Evolutionary conservation across 1,284 basidiomycete genomes (phyloP), one percentile per base, ranked within the genome.

Genomic region (Phlebopus sp.): DNA sequence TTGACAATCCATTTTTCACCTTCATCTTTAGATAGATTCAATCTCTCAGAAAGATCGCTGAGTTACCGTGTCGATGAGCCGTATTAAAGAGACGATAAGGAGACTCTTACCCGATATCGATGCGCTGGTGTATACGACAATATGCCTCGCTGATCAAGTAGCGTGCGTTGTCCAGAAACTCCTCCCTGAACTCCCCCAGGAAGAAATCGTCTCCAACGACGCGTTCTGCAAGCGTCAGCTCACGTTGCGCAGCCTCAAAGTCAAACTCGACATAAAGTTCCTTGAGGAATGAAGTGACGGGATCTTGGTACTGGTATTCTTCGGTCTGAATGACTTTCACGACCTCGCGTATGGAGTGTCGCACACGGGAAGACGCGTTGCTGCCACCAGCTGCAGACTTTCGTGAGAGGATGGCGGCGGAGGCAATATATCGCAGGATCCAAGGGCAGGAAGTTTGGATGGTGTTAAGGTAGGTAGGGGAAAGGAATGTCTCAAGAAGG

Each of bases 1-100:
- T 97, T 97, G 60, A 97, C 96, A 56, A 99, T 96, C 96, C 96
- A 99, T 69, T 97, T 97, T 68, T 98, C 96, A 49, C 96, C 97
- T 62, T 98, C 96, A 59, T 94, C 93, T 46, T 78, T 82, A 19
- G 89, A 87, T 47, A 98, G 79, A 69, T 97, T 97, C 31, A 99
- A 78, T 11, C 95, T 85, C 63, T 91, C 86, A 14, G 94, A 96
- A 27, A 99, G 80, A 64, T 97, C 93, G 53, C 90, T 92, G 55
- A 7, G 0, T 1, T 44, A 32, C 27, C 10, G n/a, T 39, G 37
- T 27, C 1, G 15, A 25, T 27, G 13, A 27, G 23, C 23, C 23
- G 14, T 23, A 9, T 15, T 8, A 15, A 47, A 13, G 14, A 43
- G 43, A 27, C 35, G 21, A 25, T 34, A 50, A 21, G 23, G 29